A percentile compares a stretch with the other conserved stretches of the same genome.
Evolutionary conservation across 2,329 filamentous ascomycete genomes (phyloP).

Genomic region (Fusarium lateritium): DNA sequence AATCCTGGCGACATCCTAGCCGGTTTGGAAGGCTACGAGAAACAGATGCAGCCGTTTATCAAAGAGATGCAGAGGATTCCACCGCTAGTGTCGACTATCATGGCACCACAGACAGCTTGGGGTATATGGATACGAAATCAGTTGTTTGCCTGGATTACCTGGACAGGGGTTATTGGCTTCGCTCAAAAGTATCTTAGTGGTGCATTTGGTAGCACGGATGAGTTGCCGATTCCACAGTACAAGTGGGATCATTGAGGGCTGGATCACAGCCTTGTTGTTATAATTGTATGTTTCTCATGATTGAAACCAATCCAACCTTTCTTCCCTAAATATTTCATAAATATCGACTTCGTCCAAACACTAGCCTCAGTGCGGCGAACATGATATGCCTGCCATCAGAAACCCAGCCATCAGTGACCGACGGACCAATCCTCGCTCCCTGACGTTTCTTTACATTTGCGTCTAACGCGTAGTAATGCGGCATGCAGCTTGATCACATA

Average conservation of each 20-base stretch:
- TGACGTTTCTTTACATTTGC: too few species aligned
- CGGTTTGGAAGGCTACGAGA: slow-evolving; percentile 59
- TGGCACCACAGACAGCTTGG: slow-evolving; percentile 62
- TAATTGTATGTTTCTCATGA: too few species aligned
- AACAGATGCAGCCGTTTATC: slow-evolving; percentile 58
- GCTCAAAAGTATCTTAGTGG: slow-evolving; percentile 46
- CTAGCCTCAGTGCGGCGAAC: too few species aligned
- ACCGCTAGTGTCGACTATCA: slow-evolving; percentile 52
- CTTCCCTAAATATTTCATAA: too few species aligned
- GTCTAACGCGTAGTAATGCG: too few species aligned
- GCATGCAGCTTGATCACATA: too few species aligned
- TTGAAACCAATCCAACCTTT: too few species aligned
- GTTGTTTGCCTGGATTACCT: slow-evolving; percentile 58
- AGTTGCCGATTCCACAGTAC: slow-evolving; percentile 58
- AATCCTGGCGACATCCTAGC: slow-evolving; percentile 47
- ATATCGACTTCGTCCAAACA: too few species aligned
- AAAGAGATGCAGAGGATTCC: slow-evolving; percentile 53
- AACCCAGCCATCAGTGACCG: too few species aligned
- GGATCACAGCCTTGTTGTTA: too few species aligned
- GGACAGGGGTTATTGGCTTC: slow-evolving; percentile 53
- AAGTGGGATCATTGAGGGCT: slow-evolving; percentile 27
- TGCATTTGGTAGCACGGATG: slow-evolving; percentile 41
- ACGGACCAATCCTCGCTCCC: too few species aligned
- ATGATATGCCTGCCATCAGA: too few species aligned
- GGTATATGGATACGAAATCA: slow-evolving; percentile 62